Base-by-base conservation (phyloP, 2,329 filamentous ascomycete genomes). In the Atkinsonella texensis region DNA sequence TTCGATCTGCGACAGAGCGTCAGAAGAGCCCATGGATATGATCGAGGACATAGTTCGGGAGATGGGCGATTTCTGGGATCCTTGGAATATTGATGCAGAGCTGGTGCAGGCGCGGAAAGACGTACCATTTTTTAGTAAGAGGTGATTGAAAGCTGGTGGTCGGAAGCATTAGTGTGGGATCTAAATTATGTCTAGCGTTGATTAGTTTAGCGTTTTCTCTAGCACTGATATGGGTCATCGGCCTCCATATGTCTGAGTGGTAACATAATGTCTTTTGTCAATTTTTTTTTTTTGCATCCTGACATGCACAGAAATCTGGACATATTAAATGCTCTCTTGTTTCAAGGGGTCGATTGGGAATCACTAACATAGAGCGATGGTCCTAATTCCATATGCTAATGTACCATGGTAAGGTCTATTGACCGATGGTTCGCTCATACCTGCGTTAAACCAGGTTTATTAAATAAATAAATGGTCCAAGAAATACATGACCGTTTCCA, bases 31-130 rank as follows among this genome's bases (percentile, higher is more conserved):
- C 11, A 53, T 64, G 43, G 65, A 69, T 48, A 60, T 68, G 56
- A 62, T 67, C 3, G 65, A 68, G 33, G 66, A 70, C 38, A 58
- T 70, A 44, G 63, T 69, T 51, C 59, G 61, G 11, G 66, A 68
- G 49, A 66, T 70, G 60, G 60, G 61, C 32, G 66, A 67, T 45
- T 60, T 68, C 46, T 56, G 67, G 42, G 58, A 66, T 48, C 55
- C 60, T 13, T 69, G 62, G 63, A 58, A 69, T 46, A 58, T 68
- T 41, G 66, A 68, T 39, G 57, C 55, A 1, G 68, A 73, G 51
- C 59, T 73, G 9, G 62, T 63, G 0, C 53, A 63, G 51, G 62
- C 60, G 9, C 60, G 62, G 7, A 61, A 57, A 54, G 40, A 45
- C 6, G 41, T 18, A 31, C 18, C 48, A 11, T 12, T 8, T 18